Evolutionary conservation across 2,329 filamentous ascomycete species (phyloP).

Genomic region (Thelonectria discophora): DNA sequence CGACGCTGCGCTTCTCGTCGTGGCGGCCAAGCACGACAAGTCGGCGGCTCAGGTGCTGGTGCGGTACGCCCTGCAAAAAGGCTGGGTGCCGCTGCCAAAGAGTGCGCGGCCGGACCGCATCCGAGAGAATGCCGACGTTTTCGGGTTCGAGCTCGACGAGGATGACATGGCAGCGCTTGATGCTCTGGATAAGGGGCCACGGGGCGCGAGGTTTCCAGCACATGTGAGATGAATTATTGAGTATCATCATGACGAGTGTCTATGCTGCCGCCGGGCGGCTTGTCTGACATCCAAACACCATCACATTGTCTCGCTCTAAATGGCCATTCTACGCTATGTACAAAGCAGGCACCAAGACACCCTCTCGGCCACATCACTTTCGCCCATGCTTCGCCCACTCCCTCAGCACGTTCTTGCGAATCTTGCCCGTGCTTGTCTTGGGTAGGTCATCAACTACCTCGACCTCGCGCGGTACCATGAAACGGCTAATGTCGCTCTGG

Average conservation of each 20-base stretch:
- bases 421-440: constrained; percentile 96
- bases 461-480: constrained; percentile 81
- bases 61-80: constrained; percentile 75
- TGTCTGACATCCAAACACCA: constrained; percentile 2
- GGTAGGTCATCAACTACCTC: constrained; percentile 88
- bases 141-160: constrained; percentile 63
- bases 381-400: constrained; percentile 72
- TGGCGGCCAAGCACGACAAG: constrained; percentile 68
- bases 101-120: constrained; percentile 69
- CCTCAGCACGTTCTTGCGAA: constrained; percentile 92
- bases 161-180: constrained; percentile 63
- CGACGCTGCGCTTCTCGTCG: constrained; percentile 63
- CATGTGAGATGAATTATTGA: constrained; percentile 36
- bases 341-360: neutral
- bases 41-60: constrained; percentile 72
- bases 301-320: constrained; percentile 12
- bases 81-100: constrained; percentile 74
- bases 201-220: constrained; percentile 45
- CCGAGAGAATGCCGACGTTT: constrained; percentile 67
- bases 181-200: constrained; percentile 40
- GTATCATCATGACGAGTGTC: too few relatives aligned
- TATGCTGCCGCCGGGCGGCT: neutral
- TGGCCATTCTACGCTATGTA: constrained; percentile 16
- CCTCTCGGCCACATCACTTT: constrained; percentile 1
- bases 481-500: constrained; percentile 82